These are phyloP conservation scores for Teratosphaeria epicoccoides DNA, from an alignment of 2,329 filamentous ascomycete genomes.

Conservation along the genomic window DNA sequence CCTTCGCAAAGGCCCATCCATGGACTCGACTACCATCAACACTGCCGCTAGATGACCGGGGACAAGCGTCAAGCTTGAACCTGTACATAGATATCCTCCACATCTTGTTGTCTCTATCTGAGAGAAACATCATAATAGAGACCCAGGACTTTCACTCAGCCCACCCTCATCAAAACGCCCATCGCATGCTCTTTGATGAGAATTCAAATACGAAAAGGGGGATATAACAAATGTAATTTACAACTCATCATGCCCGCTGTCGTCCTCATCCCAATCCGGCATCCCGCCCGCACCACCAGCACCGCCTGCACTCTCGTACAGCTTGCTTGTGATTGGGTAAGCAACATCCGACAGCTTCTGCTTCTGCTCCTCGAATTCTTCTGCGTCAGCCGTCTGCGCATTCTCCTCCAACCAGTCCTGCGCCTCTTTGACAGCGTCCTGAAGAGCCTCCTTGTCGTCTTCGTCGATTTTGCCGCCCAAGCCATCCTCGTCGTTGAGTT, in stretches of 20 bases:
- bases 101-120: too few species aligned
- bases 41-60: too few species aligned
- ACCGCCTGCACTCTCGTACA: slow-evolving; percentile 54
- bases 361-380: slow-evolving; percentile 99
- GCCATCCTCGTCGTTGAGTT: slow-evolving; percentile 92
- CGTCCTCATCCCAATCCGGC: slow-evolving; percentile 54
- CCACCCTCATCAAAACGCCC: background rate
- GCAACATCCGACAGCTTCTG: slow-evolving; percentile 96
- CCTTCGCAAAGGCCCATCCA: too few species aligned
- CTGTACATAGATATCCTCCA: too few species aligned
- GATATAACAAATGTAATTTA: slow-evolving; percentile 16
- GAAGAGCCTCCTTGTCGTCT: slow-evolving; percentile 92
- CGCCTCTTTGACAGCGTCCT: slow-evolving; percentile 94
- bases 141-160: background rate
- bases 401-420: slow-evolving; percentile 97
- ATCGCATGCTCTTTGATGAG: background rate
- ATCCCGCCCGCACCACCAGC: slow-evolving; percentile 42
- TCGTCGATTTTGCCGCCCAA: slow-evolving; percentile 97
- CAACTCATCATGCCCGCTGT: slow-evolving; percentile 40
- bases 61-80: too few species aligned
- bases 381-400: slow-evolving; percentile 67
- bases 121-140: background rate
- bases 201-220: background rate
- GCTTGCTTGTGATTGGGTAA: slow-evolving; percentile 98
- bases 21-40: too few species aligned